These are phyloP conservation scores for Yarrowia sp. DNA, from an alignment of 805 yeast genomes.

Conservation along the genomic window DNA sequence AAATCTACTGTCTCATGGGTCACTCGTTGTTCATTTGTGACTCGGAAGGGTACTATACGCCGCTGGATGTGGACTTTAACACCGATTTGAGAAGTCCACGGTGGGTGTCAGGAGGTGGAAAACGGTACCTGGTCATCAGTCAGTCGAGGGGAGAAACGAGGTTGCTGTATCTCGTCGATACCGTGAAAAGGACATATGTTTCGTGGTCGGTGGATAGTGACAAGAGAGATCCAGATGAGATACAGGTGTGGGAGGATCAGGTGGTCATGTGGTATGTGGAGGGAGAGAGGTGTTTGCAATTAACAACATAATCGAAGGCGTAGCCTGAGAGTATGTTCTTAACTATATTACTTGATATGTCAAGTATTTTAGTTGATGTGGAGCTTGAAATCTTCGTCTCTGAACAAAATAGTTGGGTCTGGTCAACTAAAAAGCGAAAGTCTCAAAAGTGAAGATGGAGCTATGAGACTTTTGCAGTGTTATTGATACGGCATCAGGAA, in stretches of 20 bases:
- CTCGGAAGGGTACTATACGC: not conserved
- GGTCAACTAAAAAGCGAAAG: too few species aligned
- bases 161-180: not conserved
- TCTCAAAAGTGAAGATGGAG: too few species aligned
- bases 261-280: slow-evolving; percentile 18
- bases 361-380: too few species aligned
- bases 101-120: slow-evolving; percentile 5
- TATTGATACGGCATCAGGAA: too few species aligned
- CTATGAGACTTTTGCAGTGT: too few species aligned
- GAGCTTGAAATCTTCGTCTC: too few species aligned
- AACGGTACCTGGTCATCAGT: slow-evolving; percentile 2
- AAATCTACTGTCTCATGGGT: slow-evolving; percentile 12
- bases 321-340: too few species aligned
- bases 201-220: slow-evolving; percentile 1
- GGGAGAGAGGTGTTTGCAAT: not conserved
- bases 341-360: too few species aligned
- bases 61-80: not conserved
- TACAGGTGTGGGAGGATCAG: slow-evolving; percentile 12
- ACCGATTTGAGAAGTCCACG: slow-evolving; percentile 8
- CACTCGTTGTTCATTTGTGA: slow-evolving; percentile 1
- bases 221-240: slow-evolving; percentile 19
- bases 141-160: slow-evolving; percentile 1
- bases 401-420: too few species aligned
- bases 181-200: not conserved
- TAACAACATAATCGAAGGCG: too few species aligned